A percentile compares a stretch with the other conserved stretches of the same genome.
These are phyloP conservation scores for Daldinia sp. DNA, from an alignment of 2,329 filamentous ascomycete species.

Conservation along the genomic window DNA sequence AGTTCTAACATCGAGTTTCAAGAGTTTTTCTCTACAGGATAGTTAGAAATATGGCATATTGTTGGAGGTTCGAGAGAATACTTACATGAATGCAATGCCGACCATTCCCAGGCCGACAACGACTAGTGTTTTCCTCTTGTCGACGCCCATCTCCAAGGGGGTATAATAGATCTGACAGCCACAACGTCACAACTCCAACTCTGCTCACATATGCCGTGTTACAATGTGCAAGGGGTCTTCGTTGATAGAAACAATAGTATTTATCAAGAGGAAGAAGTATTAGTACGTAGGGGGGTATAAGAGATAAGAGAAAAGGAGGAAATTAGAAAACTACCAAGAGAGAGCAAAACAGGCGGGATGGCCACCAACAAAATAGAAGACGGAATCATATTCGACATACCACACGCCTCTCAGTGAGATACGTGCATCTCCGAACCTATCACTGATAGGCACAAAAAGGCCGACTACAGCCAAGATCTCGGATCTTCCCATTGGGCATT, in stretches of 20 bases:
- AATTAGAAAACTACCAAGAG: constrained; percentile 3
- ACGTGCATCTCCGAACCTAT: constrained; percentile 43
- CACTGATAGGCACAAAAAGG: constrained; percentile 28
- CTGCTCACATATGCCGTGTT: constrained; percentile 16
- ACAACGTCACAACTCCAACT: constrained; percentile 29
- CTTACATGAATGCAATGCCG: constrained; percentile 86
- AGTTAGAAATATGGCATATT: constrained; percentile 11
- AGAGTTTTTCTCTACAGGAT: constrained; percentile 76
- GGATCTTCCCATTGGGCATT: constrained; percentile 27
- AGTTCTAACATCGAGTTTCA: constrained; percentile 81
- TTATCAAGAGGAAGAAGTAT: background rate
- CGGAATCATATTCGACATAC: constrained; percentile 4
- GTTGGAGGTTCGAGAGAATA: background rate
- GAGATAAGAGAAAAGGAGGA: constrained; percentile 4
- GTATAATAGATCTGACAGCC: background rate
- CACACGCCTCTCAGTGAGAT: constrained; percentile 22
- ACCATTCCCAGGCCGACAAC: constrained; percentile 94
- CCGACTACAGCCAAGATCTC: constrained; percentile 33
- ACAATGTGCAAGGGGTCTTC: background rate
- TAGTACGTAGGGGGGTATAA: background rate
- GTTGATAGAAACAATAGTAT: background rate
- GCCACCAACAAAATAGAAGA: constrained; percentile 5
- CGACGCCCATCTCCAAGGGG: constrained; percentile 53
- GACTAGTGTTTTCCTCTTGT: constrained; percentile 71
- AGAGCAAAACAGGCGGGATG: constrained; percentile 5